Base-by-base conservation (phyloP, 2,329 filamentous ascomycete genomes). In the Fusarium algeriense region DNA sequence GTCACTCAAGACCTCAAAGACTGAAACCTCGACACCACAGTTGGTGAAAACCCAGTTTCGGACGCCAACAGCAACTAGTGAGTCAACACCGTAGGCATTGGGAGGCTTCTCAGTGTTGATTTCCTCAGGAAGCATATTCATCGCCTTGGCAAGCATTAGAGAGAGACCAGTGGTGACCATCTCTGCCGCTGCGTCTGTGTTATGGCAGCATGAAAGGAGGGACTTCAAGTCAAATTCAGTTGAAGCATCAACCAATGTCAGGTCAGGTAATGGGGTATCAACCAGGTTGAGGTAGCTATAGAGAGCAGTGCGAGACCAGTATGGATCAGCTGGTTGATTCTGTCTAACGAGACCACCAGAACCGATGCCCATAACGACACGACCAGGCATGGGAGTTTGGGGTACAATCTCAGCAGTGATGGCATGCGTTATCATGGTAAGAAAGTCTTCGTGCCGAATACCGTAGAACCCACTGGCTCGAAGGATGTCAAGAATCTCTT, bases 391-490 rank as follows among this genome's bases (percentile, higher is more conserved):
- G 8, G 57, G 57, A 8, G 76, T 56, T 6, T 71, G 69, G 2
- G 71, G 70, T 6, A 73, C 65, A 26, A 76, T 75, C 37, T 81
- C 80, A 34, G 76, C 79, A 0, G 80, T 81, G 67, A 89, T 83
- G 54, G 86, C 85, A 20, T 83, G 81, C 32, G 82, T 80, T 11
- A 88, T 60, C 19, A 88, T 75, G 11, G 79, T 80, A n/a, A 86
- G 78, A 54, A 86, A 86, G 71, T 88, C 85, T 7, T 81, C 73
- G 43, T 87, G 81, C 5, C 85, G 81, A 34, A 88, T 86, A 38
- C 86, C 86, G 70, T 87, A 85, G 78, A 89, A 89, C 3, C 87
- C 87, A 49, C 81, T 84, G 7, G 83, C 82, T 20, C 84, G 83
- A 52, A 89, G 82, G 50, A 81, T 83, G 62, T 85, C 81, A 14